phyloP scores from a whole-genome alignment of 2,329 filamentous ascomycete species.

The Meredithiella fracta region DNA sequence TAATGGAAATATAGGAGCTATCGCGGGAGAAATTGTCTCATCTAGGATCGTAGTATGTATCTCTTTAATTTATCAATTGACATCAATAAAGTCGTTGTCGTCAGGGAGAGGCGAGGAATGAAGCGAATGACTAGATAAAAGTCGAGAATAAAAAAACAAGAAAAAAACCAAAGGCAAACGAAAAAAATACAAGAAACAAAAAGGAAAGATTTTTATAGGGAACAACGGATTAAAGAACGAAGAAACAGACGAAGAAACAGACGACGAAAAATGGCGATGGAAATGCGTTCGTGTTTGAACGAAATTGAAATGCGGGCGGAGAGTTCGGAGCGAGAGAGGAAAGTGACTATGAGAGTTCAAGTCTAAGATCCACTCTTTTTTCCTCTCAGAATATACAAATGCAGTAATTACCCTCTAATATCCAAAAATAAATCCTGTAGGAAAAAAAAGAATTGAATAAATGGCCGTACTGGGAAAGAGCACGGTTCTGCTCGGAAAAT shows the following conservation, averaged over 20 bases:
- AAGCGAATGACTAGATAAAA: neutral
- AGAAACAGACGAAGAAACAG: too few species aligned
- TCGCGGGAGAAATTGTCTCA: neutral
- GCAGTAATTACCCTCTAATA: too few species aligned
- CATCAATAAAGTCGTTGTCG: constrained; percentile 1
- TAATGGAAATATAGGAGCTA: neutral
- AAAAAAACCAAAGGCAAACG: neutral
- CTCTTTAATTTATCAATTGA: neutral
- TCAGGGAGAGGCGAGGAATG: neutral
- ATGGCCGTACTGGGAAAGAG: too few species aligned
- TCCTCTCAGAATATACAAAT: too few species aligned
- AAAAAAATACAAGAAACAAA: neutral
- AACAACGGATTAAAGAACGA: neutral
- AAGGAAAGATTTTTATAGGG: neutral
- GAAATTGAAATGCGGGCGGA: neutral
- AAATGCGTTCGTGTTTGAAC: neutral
- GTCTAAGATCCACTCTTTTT: neutral
- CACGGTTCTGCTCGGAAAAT: too few species aligned
- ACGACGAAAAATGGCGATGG: neutral
- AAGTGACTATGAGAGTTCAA: neutral
- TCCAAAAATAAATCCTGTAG: too few species aligned
- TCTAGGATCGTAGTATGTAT: neutral
- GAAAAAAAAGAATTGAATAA: too few species aligned
- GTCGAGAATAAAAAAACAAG: neutral
- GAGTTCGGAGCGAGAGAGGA: neutral